Evolutionary conservation across 768 basidiomycete species (phyloP).

Genomic region (Pleurotus salmoneostramineus): DNA sequence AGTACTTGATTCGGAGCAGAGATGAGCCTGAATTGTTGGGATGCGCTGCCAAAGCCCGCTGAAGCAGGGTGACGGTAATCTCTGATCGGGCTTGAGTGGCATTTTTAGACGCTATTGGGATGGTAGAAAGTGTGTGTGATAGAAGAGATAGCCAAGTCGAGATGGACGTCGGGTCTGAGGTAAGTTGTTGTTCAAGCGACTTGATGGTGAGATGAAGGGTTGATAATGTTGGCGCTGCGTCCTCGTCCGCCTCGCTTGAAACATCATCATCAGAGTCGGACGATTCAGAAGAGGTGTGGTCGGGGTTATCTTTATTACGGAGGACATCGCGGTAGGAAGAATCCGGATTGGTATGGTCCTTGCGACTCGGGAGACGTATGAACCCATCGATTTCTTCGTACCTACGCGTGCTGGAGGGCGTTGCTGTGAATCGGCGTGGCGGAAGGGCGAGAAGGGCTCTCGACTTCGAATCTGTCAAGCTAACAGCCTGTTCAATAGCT

Average conservation of each 20-base stretch:
- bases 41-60: slow-evolving; percentile 58
- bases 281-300: slow-evolving; percentile 28
- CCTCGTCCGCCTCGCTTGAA: slow-evolving; percentile 14
- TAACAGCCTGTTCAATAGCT: slow-evolving; percentile 30
- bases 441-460: slow-evolving; percentile 49
- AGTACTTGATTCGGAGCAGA: slow-evolving; percentile 54
- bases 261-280: slow-evolving; percentile 22
- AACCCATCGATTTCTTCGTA: slow-evolving; percentile 69
- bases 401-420: slow-evolving; percentile 33
- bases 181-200: slow-evolving; percentile 51
- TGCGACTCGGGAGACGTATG: slow-evolving; percentile 49
- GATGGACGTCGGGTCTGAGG: slow-evolving; percentile 45
- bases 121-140: slow-evolving; percentile 55
- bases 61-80: slow-evolving; percentile 62
- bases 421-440: slow-evolving; percentile 45
- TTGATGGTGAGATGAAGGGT: slow-evolving; percentile 60
- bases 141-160: slow-evolving; percentile 63
- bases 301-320: slow-evolving; percentile 13
- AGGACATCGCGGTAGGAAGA: slow-evolving; percentile 52
- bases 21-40: slow-evolving; percentile 46
- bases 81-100: slow-evolving; percentile 65
- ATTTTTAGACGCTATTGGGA: slow-evolving; percentile 66
- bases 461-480: slow-evolving; percentile 54
- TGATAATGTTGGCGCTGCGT: slow-evolving; percentile 29
- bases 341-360: slow-evolving; percentile 21